Evolutionary conservation across 2,329 filamentous ascomycete genomes (phyloP), one percentile per base, ranked within the genome.

Genomic region (Hypoxylon sp.): DNA sequence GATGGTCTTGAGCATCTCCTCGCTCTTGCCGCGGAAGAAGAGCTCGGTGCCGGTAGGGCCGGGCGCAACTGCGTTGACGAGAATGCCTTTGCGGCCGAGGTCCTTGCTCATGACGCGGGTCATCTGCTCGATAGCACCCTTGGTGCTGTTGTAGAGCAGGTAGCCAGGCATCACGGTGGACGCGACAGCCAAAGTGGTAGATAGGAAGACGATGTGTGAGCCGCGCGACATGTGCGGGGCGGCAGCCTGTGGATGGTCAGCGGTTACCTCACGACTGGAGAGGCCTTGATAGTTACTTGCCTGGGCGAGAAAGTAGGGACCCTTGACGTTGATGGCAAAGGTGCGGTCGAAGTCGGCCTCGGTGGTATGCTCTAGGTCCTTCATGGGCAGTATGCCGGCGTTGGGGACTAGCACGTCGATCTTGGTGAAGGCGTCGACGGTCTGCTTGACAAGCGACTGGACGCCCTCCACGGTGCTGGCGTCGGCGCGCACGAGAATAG

Each of bases 121-220:
- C 74, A 87, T 80, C 69, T 86, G 82, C 69, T 87, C 83, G 35
- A 88, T 77, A 7, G 84, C 82, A 43, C 83, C 84, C 67, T 88
- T 88, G 38, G 80, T 83, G 0, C 79, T 73, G 8, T 75, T 75
- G 68, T 87, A 88, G 7, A 84, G 74, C 13, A 81, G 72, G 60
- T 84, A 83, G 0, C 67, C 60, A 0, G 80, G 75, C 21, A 73
- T 50, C n/a, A 85, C 73, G 3, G 68, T 72, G 1, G 75, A 77
- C 3, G 70, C 65, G 11, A 64, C 66, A 33, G 70, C 74, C 7
- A 75, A 65, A 2, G 67, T 72, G 10, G 75, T 78, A 11, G 76
- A 78, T 42, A 81, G 61, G 58, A 81, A 67, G 49, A 69, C 47
- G 26, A 69, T 73, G 21, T 70, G 70, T 0, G 72, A 71, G 2